Base-by-base conservation (phyloP, 2,329 filamentous ascomycete species). In the Alternaria viburni region DNA sequence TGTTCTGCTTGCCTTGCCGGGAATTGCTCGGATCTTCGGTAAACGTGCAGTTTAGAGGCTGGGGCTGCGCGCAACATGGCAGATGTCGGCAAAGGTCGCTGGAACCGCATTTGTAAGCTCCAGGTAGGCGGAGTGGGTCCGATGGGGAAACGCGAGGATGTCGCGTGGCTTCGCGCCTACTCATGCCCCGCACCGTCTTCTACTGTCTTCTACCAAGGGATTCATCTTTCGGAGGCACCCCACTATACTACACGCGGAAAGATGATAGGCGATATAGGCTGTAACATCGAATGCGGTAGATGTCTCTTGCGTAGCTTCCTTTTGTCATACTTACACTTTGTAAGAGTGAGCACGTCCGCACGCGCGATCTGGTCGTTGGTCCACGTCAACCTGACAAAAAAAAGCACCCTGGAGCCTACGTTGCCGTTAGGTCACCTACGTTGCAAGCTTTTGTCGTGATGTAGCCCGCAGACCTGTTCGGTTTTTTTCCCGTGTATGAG, bases 81-180 rank as follows among this genome's bases (percentile, higher is more conserved):
- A 52, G 49, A 23, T 23, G 30, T 52, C 49, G 49, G 49, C 23
- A 50, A 17, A 26, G n/a, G 15, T 21, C 17, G 11, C 15, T 56
- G 13, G n/a, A 15, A 9, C 25, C 19, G 61, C 47, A 64, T 64
- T 64, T 64, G 58, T 64, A 64, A 64, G 52, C 61, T 28, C 21
- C 5, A 15, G 9, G 32, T 47, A 30, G 46, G 46, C 19, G 36
- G 36, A 30, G 61, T 61, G 57, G 57, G 57, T 54, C 57, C 23
- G 28, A 50, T 50, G 36, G 26, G 47, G 57, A 58, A 47, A 58
- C 36, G 25, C 59, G 59, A 54, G 41, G 26, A 9, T 46, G 17
- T 45, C 43, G 59, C 62, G 54, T 64, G 46, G 52, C 45, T 43
- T 52, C 41, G 54, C 28, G 47, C 47, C n/a, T 52, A 52, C 25